These are phyloP conservation scores for Endothia cerciana DNA, from an alignment of 2,329 filamentous ascomycete genomes.

Conservation along the genomic window DNA sequence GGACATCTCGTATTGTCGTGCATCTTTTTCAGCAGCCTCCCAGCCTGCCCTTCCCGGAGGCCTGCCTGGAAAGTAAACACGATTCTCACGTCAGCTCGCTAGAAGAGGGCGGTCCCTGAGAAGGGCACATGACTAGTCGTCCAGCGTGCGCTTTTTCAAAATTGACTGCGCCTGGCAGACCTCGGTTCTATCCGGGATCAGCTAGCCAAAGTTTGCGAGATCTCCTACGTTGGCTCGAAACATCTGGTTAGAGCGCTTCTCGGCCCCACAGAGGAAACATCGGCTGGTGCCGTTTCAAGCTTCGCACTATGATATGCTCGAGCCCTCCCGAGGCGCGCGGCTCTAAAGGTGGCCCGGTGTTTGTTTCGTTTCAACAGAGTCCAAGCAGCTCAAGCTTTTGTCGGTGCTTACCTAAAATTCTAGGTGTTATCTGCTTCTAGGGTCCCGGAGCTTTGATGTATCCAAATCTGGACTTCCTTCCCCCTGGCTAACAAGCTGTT, in stretches of 20 bases:
- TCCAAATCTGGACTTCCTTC: background rate
- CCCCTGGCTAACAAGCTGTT: constrained; percentile 5
- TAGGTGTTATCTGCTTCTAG: too few species aligned
- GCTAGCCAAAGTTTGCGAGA: constrained; percentile 11
- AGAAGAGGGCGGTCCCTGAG: background rate
- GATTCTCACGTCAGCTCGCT: constrained; percentile 5
- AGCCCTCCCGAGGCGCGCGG: constrained; percentile 1
- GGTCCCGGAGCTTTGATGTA: background rate
- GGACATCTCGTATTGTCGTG: background rate
- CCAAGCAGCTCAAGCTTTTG: background rate
- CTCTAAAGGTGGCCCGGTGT: background rate
- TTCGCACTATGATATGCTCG: constrained; percentile 7
- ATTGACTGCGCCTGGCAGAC: background rate
- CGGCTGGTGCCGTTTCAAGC: background rate
- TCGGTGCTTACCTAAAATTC: background rate
- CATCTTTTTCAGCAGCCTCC: background rate
- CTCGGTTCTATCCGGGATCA: background rate
- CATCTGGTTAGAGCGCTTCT: constrained; percentile 5
- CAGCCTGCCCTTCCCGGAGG: background rate
- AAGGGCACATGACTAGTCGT: background rate
- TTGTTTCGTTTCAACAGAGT: constrained; percentile 6
- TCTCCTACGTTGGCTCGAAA: constrained; percentile 16
- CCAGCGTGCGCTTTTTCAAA: background rate
- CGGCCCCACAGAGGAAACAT: constrained; percentile 9
- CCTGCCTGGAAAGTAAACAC: background rate